Base-by-base conservation (phyloP, 2,329 filamentous ascomycete species). In the Alternaria novae-zelandiae region DNA sequence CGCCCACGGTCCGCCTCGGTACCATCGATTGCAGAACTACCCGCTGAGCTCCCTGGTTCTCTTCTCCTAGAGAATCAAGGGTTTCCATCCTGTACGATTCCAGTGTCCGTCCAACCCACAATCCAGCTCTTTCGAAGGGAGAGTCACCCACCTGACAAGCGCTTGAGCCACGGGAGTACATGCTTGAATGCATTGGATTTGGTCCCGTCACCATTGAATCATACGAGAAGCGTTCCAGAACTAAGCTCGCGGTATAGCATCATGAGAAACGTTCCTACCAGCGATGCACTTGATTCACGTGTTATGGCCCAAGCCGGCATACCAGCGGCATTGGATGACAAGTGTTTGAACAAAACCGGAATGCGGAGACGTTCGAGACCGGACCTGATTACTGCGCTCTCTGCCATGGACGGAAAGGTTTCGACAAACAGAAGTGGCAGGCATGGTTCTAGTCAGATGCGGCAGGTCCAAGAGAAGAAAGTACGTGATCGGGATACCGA, bases 1-100 rank as follows among this genome's bases (percentile, higher is more conserved):
- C 72, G 81, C 64, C 80, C 80, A 54, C 78, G 81, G 64, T 82
- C 82, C 12, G 63, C 71, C 23, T 82, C 81, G 36, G 72, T 79
- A 15, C 80, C 82, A 32, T 74, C 80, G 7, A 80, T 79, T 45
- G 81, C 81, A 63, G 70, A 72, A 6, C 61, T 77, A 36, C 76
- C 74, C 8, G 70, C 64, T 49, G 74, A 76, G 57, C 61, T 77
- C 8, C 73, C 74, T 63, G 73, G 72, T 9, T 75, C 70, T 49
- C 60, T 74, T 26, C 66, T 78, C 3, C 70, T 76, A 54, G 74
- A 78, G 23, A 79, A 79, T 54, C 76, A 78, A 66, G 78, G 74
- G 10, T 74, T 74, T 58, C 67, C 75, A 41, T 64, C 65, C n/a
- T 49, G 46, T 26, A 47, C 61, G 32, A 66, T 65, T 63, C 57